Evolutionary conservation across 208 protist species (phyloP).

Genomic region (Trypanosoma theileri): DNA sequence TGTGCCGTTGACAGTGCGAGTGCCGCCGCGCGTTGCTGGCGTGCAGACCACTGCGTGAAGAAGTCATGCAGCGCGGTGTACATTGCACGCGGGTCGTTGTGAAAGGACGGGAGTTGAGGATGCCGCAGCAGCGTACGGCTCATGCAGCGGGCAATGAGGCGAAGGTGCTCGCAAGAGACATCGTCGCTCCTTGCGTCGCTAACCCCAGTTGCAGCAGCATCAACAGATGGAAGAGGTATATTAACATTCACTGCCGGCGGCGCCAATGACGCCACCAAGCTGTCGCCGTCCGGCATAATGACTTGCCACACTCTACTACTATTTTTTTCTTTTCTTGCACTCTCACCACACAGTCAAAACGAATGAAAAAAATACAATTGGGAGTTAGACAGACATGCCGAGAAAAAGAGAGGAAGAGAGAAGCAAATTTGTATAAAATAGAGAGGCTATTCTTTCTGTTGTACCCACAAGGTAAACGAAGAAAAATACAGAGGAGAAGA

Average conservation of each 20-base stretch:
- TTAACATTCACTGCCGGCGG: too few species aligned
- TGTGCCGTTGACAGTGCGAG: slow-evolving; percentile 25
- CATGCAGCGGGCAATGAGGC: slow-evolving; percentile 38
- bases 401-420: too few species aligned
- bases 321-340: too few species aligned
- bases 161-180: slow-evolving; percentile 13
- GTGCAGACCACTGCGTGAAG: slow-evolving; percentile 36
- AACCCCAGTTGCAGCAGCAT: background rate
- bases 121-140: slow-evolving; percentile 50
- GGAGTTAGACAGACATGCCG: too few species aligned
- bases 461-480: too few species aligned
- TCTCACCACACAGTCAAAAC: background rate
- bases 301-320: too few species aligned
- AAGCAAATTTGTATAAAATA: too few species aligned
- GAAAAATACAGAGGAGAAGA: too few species aligned
- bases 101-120: slow-evolving; percentile 20
- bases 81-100: slow-evolving; percentile 23
- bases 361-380: slow-evolving; percentile 8
- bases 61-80: slow-evolving; percentile 47
- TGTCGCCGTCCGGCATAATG: too few species aligned
- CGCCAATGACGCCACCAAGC: background rate
- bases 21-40: slow-evolving; percentile 24
- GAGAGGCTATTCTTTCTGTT: too few species aligned
- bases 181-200: background rate
- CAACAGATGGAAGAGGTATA: too few species aligned